Base-by-base conservation (phyloP, 371 early-diverging fungal genomes). In the Mucor lusitanicus region DNA sequence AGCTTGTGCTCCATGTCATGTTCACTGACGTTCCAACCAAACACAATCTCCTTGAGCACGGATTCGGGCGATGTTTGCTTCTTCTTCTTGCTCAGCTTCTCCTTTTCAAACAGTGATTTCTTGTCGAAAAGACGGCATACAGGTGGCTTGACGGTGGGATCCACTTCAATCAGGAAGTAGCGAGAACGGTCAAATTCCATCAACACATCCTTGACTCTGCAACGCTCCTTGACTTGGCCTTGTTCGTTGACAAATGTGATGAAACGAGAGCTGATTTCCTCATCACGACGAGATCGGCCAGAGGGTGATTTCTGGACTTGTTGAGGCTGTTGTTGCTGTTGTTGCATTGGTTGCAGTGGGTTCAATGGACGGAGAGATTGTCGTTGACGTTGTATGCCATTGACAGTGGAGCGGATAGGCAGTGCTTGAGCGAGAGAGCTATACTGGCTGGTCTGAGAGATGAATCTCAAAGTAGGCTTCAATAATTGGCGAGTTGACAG, bases 1-100 rank as follows among this genome's bases (percentile, higher is more conserved):
- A 88, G 63, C 63, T 88, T 88, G 64, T 88, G 88, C 13, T 75
- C 75, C 79, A 88, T 81, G 62, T 88, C 88, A 44, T 88, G 85
- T 6, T 63, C 35, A 39, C 82, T 80, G 19, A 86, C 87, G 19
- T 84, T 85, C 88, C 88, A 88, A 8, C 84, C 84, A 72, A 88
- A 83, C 32, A 76, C 73, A 3, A 88, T 72, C 65, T 88, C 88
- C 70, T 88, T 88, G 57, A 78, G 64, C 15, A 82, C 64, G 2
- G 66, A 65, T 59, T 74, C 82, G 3, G 84, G 80, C 1, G 79
- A 64, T 7, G 78, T 77, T 46, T 71, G 67, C 30, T 84, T 83
- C 68, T 81, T 81, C 59, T 81, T 80, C 35, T 83, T 83, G 39
- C 69, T 75, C 30, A 73, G 75, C 73, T 88, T 86, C 55, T 83